These are phyloP conservation scores for Theileria orientalis DNA, from an alignment of 169 alveolate species.

Conservation along the genomic window DNA sequence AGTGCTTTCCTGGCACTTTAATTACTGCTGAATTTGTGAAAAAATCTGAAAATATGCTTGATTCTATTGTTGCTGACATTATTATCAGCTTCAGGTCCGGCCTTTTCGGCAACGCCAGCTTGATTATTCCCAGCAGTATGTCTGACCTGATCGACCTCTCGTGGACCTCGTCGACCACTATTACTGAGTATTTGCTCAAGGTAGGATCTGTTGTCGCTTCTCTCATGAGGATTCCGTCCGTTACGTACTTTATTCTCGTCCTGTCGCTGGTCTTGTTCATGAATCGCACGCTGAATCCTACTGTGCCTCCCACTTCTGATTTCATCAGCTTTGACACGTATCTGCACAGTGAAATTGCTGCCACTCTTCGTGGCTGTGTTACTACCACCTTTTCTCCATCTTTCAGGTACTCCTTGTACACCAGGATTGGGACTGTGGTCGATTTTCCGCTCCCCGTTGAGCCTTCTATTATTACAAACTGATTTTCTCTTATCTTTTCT, in stretches of 20 bases:
- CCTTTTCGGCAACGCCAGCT: slow-evolving; percentile 73
- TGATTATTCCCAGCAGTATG: slow-evolving; percentile 86
- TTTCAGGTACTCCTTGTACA: slow-evolving; percentile 52
- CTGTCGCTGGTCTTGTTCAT: slow-evolving; percentile 79
- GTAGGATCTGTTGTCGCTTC: slow-evolving; percentile 84
- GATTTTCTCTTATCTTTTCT: slow-evolving; percentile 32
- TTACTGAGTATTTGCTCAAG: slow-evolving; percentile 81
- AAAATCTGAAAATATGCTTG: slow-evolving; percentile 77
- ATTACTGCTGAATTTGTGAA: slow-evolving; percentile 60
- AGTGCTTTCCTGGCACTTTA: slow-evolving; percentile 39
- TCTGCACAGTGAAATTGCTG: slow-evolving; percentile 88
- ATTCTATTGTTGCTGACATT: slow-evolving; percentile 92
- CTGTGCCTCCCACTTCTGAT: slow-evolving; percentile 82
- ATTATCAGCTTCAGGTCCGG: slow-evolving; percentile 85
- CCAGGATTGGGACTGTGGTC: slow-evolving; percentile 63
- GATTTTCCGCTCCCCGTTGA: slow-evolving; percentile 91
- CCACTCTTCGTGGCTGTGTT: slow-evolving; percentile 91
- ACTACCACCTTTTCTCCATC: slow-evolving; percentile 73
- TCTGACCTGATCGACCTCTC: slow-evolving; percentile 93
- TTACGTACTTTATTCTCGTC: slow-evolving; percentile 88
- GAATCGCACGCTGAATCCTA: slow-evolving; percentile 91
- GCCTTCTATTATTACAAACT: slow-evolving; percentile 35
- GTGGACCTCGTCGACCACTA: slow-evolving; percentile 94
- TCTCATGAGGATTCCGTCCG: slow-evolving; percentile 93
- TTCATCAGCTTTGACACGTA: slow-evolving; percentile 84